Evolutionary conservation across 208 protist genomes (phyloP), one percentile per base, ranked within the genome.

Genomic region (Angomonas ambiguus): DNA sequence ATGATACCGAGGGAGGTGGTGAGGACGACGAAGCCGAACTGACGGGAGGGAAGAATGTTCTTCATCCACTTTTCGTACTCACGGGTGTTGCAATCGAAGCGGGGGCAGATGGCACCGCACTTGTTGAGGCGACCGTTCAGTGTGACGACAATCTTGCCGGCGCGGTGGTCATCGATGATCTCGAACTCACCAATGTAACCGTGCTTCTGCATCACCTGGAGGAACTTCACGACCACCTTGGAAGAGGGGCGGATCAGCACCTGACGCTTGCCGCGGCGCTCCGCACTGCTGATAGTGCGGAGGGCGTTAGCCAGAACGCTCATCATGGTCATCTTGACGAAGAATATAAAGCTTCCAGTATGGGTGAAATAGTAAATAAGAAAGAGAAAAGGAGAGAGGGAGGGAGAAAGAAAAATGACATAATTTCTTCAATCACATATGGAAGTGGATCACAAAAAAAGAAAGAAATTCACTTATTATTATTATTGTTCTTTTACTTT

Each of bases 121-220:
- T 99, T 99, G 98, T 99, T 99, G 65, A 99, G 92, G 71, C 99
- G 96, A 64, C 99, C 99, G 77, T 99, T 98, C 30, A 99, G 96
- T 74, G 99, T 97, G 63, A 99, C 92, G 65, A 99, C 98, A 71
- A 99, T 99, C 88, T 99, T 99, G 71, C 98, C 98, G 18, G 92
- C 82, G 72, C 99, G 93, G 88, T 99, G 98, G 88, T 99, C 98
- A 87, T 99, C 99, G 77, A 99, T 93, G 83, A 99, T 89, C 88
- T 99, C 98, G 81, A 99, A 99, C 81, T 99, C 99, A 67, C 98
- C 98, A 89, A 99, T 99, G 96, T 99, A 99, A 86, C 98, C 97
- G 88, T 99, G 98, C 88, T 99, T 99, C 96, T 99, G 97, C 99
- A 99, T 99, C 66, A 99, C 97, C 69, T 95, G 85, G 62, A 99